Evolutionary conservation across 1,284 basidiomycete species (phyloP), one percentile per base, ranked within the genome.

Genomic region (Sutorius eximius): DNA sequence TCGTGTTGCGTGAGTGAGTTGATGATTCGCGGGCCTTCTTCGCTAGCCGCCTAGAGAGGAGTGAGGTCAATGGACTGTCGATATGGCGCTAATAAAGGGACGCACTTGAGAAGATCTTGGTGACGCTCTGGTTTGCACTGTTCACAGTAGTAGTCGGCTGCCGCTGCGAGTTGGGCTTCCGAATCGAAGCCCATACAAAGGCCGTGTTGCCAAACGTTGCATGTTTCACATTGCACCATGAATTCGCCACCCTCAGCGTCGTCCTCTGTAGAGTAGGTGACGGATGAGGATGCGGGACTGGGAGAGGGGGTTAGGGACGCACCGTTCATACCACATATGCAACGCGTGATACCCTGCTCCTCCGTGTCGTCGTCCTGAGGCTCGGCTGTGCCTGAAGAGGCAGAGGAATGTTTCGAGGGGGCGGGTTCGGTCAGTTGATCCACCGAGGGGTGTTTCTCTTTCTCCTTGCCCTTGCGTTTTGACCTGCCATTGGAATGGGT

Each of bases 121-220:
- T 97, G 95, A 45, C 91, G 77, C 59, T 95, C 93, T 11, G 97
- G 96, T 60, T 84, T 83, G 74, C 96, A 99, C 65, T 86, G 79
- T 75, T 99, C 97, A 75, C 97, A 99, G 66, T 89, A 96, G 75
- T 99, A 92, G 73, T 86, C 81, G 68, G 86, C 85, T 63, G 90
- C 80, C 68, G 86, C 85, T 62, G 91, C 87, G 32, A 91, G 83
- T 65, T 88, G 87, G 58, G 90, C 89, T 70, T 95, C 91, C 41
- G 85, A 85, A 69, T 88, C 85, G 71, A 93, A 93, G 47, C 96
- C 96, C 86, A 99, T 95, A 75, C 96, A 99, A 32, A 89, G 82
- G 18, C 95, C 95, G 72, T 99, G 96, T 74, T 99, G 96, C 96
- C 96, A 99, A 58, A 93, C 93, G 67, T 93, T 91, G 79, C 96